These are phyloP conservation scores for Populus pruinosa DNA, from an alignment of 345 rosid species.

Conservation along the genomic window DNA sequence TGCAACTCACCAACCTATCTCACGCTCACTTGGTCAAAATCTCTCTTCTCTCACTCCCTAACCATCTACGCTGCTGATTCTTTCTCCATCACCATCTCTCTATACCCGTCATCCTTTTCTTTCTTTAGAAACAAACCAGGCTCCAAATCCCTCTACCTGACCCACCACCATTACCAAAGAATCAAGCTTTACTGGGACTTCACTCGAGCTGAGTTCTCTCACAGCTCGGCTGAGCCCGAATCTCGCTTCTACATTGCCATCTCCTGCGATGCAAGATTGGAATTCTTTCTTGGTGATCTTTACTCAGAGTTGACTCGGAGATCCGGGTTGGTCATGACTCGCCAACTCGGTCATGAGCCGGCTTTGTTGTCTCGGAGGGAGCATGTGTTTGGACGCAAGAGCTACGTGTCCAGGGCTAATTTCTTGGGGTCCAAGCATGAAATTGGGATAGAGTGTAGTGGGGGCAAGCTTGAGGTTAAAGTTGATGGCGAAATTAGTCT, in stretches of 20 bases:
- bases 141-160: conserved; percentile 47
- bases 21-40: conserved; percentile 54
- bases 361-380: conserved; percentile 41
- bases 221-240: conserved; percentile 51
- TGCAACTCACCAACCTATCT: conserved; percentile 36
- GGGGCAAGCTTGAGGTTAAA: conserved; percentile 40
- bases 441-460: conserved; percentile 39
- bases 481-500: conserved; percentile 46
- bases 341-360: conserved; percentile 20
- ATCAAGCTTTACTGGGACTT: conserved; percentile 61
- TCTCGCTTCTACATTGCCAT: conserved; percentile 46
- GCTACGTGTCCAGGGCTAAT: conserved; percentile 34
- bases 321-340: conserved; percentile 27
- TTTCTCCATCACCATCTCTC: conserved; percentile 48
- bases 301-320: conserved; percentile 28
- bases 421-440: conserved; percentile 53
- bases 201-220: conserved; percentile 39
- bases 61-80: conserved; percentile 42
- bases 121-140: conserved; percentile 45
- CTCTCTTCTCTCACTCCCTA: conserved; percentile 44
- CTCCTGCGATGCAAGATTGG: conserved; percentile 36
- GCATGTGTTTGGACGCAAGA: conserved; percentile 48
- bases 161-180: conserved; percentile 36
- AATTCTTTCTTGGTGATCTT: conserved; percentile 52
- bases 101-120: conserved; percentile 41